Conservation (phyloP, 2,329 filamentous ascomycete species). For the Paecilomyces formosus region DNA sequence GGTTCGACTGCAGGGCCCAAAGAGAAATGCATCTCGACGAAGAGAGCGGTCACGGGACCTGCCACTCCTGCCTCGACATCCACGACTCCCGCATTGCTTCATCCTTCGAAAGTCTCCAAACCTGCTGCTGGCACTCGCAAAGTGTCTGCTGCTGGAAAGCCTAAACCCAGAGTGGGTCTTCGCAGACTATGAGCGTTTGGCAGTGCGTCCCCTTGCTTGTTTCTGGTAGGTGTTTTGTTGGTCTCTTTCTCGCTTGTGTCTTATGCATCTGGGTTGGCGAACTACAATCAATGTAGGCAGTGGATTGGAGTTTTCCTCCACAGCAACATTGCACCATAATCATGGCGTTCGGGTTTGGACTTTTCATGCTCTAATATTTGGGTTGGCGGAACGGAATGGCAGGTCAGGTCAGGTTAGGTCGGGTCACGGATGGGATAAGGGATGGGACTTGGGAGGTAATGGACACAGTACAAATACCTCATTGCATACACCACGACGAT, state of each 20-base stretch:
- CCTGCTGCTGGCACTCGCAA: slow-evolving; percentile 13
- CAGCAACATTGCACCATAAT: neutral
- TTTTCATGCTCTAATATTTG: neutral
- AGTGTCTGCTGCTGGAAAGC: slow-evolving; percentile 14
- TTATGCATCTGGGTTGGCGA: neutral
- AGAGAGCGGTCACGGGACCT: neutral
- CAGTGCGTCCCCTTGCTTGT: neutral
- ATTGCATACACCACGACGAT: neutral
- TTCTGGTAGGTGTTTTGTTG: neutral
- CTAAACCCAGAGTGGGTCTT: slow-evolving; percentile 28
- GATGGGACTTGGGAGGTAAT: neutral
- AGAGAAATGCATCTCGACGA: neutral
- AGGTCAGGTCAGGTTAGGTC: neutral
- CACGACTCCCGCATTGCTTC: neutral
- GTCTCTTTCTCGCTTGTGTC: neutral
- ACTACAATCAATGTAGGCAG: no score
- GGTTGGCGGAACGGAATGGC: neutral
- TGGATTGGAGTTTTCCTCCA: neutral
- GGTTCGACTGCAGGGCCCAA: neutral
- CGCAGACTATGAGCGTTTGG: slow-evolving; percentile 22
- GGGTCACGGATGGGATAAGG: neutral
- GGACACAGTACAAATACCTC: neutral
- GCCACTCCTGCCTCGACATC: neutral
- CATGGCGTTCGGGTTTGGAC: neutral
- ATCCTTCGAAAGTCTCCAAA: slow-evolving; percentile 12